These are phyloP conservation scores for Penicillium occitanis DNA, from an alignment of 2,329 filamentous ascomycete species.

Conservation along the genomic window DNA sequence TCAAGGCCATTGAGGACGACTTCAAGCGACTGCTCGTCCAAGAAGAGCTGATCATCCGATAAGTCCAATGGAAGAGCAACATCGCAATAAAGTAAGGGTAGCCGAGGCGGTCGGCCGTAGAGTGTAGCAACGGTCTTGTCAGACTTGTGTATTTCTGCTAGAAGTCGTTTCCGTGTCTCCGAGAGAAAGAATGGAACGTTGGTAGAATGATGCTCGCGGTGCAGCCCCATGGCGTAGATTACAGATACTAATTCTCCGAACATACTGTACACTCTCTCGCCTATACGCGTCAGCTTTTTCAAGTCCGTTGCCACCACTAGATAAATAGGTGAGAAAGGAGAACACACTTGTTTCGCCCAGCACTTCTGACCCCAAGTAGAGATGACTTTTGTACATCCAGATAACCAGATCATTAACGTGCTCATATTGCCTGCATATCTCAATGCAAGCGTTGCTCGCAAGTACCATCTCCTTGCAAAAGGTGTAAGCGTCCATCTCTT, in stretches of 20 bases:
- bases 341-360: conserved; percentile 22
- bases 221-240: conserved; percentile 21
- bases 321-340: neutral
- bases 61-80: conserved; percentile 29
- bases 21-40: conserved; percentile 19
- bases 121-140: conserved; percentile 33
- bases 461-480: conserved; percentile 26
- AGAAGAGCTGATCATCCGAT: conserved; percentile 28
- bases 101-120: conserved; percentile 30
- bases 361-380: conserved; percentile 23
- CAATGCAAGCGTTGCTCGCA: conserved; percentile 25
- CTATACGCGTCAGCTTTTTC: conserved; percentile 14
- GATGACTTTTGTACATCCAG: conserved; percentile 25
- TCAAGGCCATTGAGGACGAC: conserved; percentile 22
- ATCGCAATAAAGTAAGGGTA: conserved; percentile 32
- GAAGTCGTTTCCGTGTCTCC: conserved; percentile 30
- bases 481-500: conserved; percentile 16
- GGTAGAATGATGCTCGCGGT: conserved; percentile 10
- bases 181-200: conserved; percentile 29
- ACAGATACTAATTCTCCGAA: conserved; percentile 24
- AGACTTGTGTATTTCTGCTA: conserved; percentile 28
- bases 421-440: conserved; percentile 20
- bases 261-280: conserved; percentile 19
- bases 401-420: conserved; percentile 23
- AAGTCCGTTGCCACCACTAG: neutral